Conservation (phyloP, 108 stramenopile species). For the Mayamaea pseudoterrestris region DNA sequence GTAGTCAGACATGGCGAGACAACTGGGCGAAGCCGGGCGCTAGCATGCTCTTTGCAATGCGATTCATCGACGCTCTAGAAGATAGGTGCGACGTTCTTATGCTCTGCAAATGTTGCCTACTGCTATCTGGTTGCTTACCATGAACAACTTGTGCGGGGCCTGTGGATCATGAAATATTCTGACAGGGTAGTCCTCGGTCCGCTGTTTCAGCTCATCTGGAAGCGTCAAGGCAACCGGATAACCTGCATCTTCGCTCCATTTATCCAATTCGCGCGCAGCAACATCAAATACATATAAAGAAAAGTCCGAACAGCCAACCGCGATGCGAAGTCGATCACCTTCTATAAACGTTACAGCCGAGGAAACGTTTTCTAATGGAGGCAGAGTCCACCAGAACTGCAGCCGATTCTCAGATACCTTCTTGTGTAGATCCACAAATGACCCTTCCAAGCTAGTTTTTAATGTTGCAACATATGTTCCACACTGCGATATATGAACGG, state of each 20-base stretch:
- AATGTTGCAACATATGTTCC: too few species aligned
- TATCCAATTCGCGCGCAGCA: constrained; percentile 19
- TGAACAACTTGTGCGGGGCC: constrained; percentile 35
- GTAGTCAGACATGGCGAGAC: constrained; percentile 5
- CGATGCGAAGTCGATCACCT: constrained; percentile 26
- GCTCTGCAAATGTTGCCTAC: too few species aligned
- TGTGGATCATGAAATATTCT: constrained; percentile 34
- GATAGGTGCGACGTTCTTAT: too few species aligned
- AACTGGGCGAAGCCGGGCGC: constrained; percentile 26
- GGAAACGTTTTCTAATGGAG: constrained; percentile 36
- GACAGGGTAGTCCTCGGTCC: constrained; percentile 41
- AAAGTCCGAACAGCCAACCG: constrained; percentile 55
- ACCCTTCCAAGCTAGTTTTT: too few species aligned
- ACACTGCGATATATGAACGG: too few species aligned
- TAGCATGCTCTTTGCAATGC: too few species aligned
- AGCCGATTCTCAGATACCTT: constrained; percentile 8
- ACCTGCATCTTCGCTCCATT: constrained; percentile 65
- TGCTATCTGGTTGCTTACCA: too few species aligned
- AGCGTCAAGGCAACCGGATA: constrained; percentile 38
- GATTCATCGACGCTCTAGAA: too few species aligned
- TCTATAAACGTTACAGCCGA: constrained; percentile 45
- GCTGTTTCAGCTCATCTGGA: constrained; percentile 38
- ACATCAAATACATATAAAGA: constrained; percentile 58
- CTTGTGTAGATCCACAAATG: neutral
- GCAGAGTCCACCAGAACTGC: constrained; percentile 73